Evolutionary conservation across 2,329 filamentous ascomycete genomes (phyloP), one percentile per base, ranked within the genome.

Genomic region (Cryphonectria radicalis): DNA sequence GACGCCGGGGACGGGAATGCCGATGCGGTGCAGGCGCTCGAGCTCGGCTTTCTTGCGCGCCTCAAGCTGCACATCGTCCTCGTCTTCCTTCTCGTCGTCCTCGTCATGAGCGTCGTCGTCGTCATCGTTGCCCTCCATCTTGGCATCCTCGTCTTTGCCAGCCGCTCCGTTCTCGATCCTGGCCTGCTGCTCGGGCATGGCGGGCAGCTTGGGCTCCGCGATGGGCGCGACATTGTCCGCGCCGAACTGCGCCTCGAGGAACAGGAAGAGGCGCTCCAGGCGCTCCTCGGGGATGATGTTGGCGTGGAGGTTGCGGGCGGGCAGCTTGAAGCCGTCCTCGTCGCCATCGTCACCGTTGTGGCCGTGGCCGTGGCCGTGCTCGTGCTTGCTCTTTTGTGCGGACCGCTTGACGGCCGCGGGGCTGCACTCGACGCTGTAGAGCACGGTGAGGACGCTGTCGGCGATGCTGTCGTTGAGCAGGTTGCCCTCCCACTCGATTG

Each of bases 401-500:
- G 82, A 86, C 93, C 94, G 93, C 82, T 96, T 97, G 66, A 99
- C 95, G 17, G 96, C 95, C 19, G 96, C 96, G 6, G 95, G 96
- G 68, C 93, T 97, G 81, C 92, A 97, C 82, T 99, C 96, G 32
- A 97, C 93, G 0, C 93, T 95, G 76, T 97, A 90, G 14, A 99
- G 87, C 3, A 98, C 94, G 0, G 94, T 94, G 86, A 98, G 93
- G 69, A 98, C 92, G 22, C 96, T 94, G 81, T 99, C 96, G n/a
- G 96, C 96, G 77, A 99, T 97, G 73, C 94, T 93, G 78, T 99
- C 96, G 80, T 98, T 99, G 78, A 98, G 91, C 84, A 97, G 93
- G 79, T 98, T 99, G 71, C 95, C 96, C 80, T 98, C 95, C 96
- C 96, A 99, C 81, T 97, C 94, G 3, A 98, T 85, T 79, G 97